Percentiles rank a stretch among this genome's conserved stretches.
Evolutionary conservation across 495 filamentous ascomycete species (phyloP).

Genomic region (Venustampulla echinocandica): DNA sequence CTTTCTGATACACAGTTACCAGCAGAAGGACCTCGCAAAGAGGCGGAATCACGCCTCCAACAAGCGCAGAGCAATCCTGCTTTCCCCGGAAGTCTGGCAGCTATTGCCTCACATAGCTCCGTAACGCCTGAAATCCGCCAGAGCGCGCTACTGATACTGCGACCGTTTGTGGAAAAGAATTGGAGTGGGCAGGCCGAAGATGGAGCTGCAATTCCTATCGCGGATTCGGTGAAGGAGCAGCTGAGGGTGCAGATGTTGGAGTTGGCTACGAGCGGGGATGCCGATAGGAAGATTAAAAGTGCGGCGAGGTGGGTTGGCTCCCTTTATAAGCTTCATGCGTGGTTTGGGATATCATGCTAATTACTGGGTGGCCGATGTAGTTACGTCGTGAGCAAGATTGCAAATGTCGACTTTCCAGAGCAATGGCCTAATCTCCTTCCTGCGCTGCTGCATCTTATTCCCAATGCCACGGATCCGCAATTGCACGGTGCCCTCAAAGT

Average conservation of each 20-base stretch:
- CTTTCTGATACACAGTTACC: constrained; percentile 71
- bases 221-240: constrained; percentile 61
- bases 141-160: constrained; percentile 69
- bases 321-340: not conserved
- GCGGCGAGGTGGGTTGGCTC: constrained; percentile 51
- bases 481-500: constrained; percentile 84
- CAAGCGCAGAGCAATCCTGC: constrained; percentile 53
- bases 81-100: constrained; percentile 68
- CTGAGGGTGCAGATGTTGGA: constrained; percentile 62
- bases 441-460: constrained; percentile 67
- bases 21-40: constrained; percentile 58
- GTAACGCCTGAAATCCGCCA: constrained; percentile 69
- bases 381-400: constrained; percentile 92
- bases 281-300: constrained; percentile 76
- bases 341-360: constrained; percentile 7
- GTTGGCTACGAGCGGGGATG: constrained; percentile 64
- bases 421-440: constrained; percentile 84
- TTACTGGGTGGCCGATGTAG: constrained; percentile 31
- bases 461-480: constrained; percentile 60
- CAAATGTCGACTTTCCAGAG: constrained; percentile 84
- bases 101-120: constrained; percentile 66
- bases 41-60: constrained; percentile 70
- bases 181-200: constrained; percentile 59
- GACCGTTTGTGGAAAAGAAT: constrained; percentile 67
- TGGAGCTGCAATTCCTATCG: constrained; percentile 48